phyloP scores from a whole-genome alignment of 208 protist species.

The Polymyxa betae region DNA sequence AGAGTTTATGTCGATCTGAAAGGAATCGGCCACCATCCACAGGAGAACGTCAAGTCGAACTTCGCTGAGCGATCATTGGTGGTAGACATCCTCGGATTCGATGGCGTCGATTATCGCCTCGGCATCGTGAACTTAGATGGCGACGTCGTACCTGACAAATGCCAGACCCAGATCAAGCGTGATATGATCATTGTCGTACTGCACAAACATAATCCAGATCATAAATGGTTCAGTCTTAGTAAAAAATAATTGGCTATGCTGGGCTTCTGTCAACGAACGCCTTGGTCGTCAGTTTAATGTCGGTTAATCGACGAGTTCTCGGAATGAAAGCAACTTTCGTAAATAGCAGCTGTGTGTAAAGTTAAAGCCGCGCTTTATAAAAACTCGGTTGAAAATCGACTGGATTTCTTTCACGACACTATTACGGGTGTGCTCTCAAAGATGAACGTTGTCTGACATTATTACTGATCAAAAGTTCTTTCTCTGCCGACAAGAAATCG shows the following conservation, averaged over 20 bases:
- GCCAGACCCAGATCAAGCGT: not conserved
- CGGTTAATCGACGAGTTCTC: too few relatives aligned
- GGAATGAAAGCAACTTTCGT: too few relatives aligned
- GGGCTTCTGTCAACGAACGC: not conserved
- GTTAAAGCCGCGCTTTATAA: too few relatives aligned
- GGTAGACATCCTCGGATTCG: not conserved
- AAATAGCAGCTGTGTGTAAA: too few relatives aligned
- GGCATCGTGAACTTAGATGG: not conserved
- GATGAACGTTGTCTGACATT: too few relatives aligned
- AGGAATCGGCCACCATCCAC: not conserved
- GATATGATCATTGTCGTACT: slow-evolving; percentile 33
- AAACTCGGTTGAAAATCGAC: too few relatives aligned
- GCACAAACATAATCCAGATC: not conserved
- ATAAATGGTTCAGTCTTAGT: not conserved
- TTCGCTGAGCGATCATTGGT: slow-evolving; percentile 20
- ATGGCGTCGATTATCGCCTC: not conserved
- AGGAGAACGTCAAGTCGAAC: slow-evolving; percentile 6
- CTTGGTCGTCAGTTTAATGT: too few relatives aligned
- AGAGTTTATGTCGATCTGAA: slow-evolving; percentile 46
- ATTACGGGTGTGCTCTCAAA: too few relatives aligned
- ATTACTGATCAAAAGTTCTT: too few relatives aligned
- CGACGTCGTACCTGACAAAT: not conserved
- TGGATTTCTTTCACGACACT: too few relatives aligned
- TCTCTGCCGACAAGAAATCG: too few relatives aligned
- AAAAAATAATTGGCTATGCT: not conserved